A percentile compares a stretch with the other conserved stretches of the same genome.
Evolutionary conservation across 192 early-diverging fungal species (phyloP).

Genomic region (Coemansia sp.): DNA sequence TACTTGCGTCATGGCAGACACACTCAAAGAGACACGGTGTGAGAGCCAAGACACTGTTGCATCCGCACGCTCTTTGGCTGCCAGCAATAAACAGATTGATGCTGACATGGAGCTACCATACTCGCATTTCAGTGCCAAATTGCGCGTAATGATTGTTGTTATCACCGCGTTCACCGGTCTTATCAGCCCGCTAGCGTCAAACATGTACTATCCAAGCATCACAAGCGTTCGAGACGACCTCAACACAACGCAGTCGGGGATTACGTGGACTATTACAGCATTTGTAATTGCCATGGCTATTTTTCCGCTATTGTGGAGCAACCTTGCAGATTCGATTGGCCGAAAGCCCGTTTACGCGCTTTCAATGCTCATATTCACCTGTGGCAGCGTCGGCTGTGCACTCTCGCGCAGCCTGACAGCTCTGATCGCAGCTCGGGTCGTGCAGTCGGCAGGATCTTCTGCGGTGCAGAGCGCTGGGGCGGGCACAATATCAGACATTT

Average conservation of each 20-base stretch:
- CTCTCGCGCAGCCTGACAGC: conserved; percentile 33
- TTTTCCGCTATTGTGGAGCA: conserved; percentile 56
- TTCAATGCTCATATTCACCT: conserved; percentile 45
- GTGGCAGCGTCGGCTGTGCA: conserved; percentile 52
- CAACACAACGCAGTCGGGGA: conserved; percentile 25
- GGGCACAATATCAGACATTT: conserved; percentile 56
- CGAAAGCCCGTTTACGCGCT: conserved; percentile 47
- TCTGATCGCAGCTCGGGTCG: conserved; percentile 48
- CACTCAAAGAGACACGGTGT: neutral
- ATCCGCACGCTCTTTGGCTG: neutral
- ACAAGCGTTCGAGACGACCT: conserved; percentile 42
- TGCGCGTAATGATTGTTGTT: conserved; percentile 33
- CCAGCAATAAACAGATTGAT: neutral
- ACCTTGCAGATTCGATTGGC: conserved; percentile 54
- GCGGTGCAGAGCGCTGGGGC: conserved; percentile 54
- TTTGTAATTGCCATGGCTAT: conserved; percentile 54
- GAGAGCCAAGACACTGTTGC: neutral
- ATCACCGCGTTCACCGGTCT: conserved; percentile 46
- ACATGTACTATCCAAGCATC: conserved; percentile 55
- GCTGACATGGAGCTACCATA: conserved; percentile 27
- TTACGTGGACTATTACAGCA: conserved; percentile 50
- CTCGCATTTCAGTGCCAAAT: conserved; percentile 35
- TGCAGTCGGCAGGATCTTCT: conserved; percentile 52
- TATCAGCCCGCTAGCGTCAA: conserved; percentile 52
- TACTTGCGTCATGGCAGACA: neutral